Percentiles rank a stretch among this genome's conserved stretches.
phyloP scores from a whole-genome alignment of 345 rosid species.

The Hibiscus tridactylites region DNA sequence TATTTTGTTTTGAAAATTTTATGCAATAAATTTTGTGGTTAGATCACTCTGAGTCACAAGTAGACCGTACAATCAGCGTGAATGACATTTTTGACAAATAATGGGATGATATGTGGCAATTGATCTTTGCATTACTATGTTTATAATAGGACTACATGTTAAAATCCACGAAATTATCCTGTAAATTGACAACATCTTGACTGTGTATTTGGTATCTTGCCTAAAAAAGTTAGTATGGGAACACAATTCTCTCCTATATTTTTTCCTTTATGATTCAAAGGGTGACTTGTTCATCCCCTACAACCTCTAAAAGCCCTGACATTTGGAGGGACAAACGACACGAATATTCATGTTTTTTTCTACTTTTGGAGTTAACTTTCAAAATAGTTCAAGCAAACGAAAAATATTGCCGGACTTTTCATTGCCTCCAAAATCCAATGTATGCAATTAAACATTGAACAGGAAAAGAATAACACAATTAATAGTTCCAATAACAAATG shows the following conservation, averaged over 20 bases:
- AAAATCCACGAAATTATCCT: too few species aligned
- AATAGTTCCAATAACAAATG: background rate
- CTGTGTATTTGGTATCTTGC: too few species aligned
- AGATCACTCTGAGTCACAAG: background rate
- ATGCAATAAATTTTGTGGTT: background rate
- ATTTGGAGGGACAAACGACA: constrained; percentile 33
- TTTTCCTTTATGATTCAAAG: constrained; percentile 9
- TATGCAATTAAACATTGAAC: background rate
- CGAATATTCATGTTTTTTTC: too few species aligned
- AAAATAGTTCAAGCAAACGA: too few species aligned
- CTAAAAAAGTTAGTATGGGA: too few species aligned
- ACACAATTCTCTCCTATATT: too few species aligned
- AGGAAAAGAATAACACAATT: background rate
- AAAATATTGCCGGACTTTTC: background rate
- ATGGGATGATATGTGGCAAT: background rate
- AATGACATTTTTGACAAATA: background rate
- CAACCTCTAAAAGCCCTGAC: constrained; percentile 29
- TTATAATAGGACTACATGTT: background rate
- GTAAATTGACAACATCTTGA: too few species aligned
- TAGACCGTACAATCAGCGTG: background rate
- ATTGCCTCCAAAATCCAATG: background rate
- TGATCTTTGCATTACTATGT: constrained; percentile 10
- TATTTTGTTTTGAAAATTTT: background rate
- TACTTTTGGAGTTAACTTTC: too few species aligned
- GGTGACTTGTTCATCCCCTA: constrained; percentile 40